phyloP scores from a whole-genome alignment of 257 asterid species.

The Perilla frutescens region DNA sequence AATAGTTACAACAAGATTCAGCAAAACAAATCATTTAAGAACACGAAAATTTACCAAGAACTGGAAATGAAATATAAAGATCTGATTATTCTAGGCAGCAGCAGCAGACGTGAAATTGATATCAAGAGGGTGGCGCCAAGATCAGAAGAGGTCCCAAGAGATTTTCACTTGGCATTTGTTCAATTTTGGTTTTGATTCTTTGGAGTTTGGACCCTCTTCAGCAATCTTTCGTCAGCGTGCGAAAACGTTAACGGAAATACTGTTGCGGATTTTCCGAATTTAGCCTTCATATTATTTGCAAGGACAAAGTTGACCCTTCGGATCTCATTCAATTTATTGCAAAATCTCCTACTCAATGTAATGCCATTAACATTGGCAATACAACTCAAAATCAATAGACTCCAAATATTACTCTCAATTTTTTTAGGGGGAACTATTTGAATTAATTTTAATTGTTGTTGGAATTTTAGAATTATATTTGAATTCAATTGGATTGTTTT shows the following conservation, averaged over 20 bases:
- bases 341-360: constrained; percentile 22
- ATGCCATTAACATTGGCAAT: too few relatives aligned
- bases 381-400: too few relatives aligned
- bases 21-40: background rate
- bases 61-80: constrained; percentile 32
- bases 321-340: constrained; percentile 34
- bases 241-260: constrained; percentile 32
- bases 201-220: constrained; percentile 27
- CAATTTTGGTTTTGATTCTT: background rate
- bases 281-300: constrained; percentile 30
- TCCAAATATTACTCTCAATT: too few relatives aligned
- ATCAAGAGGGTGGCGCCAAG: constrained; percentile 36
- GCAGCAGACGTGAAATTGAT: constrained; percentile 23
- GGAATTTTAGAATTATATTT: too few relatives aligned
- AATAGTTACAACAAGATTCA: constrained; percentile 11
- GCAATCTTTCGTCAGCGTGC: constrained; percentile 32
- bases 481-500: too few relatives aligned
- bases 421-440: too few relatives aligned
- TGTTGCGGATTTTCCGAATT: constrained; percentile 35
- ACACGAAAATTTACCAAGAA: constrained; percentile 31
- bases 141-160: constrained; percentile 22
- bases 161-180: constrained; percentile 16
- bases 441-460: too few relatives aligned
- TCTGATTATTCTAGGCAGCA: constrained; percentile 28
- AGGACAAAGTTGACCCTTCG: constrained; percentile 38